Conservation (phyloP, 352 stramenopile genomes). For the Globisporangium rhizosaccharum region DNA sequence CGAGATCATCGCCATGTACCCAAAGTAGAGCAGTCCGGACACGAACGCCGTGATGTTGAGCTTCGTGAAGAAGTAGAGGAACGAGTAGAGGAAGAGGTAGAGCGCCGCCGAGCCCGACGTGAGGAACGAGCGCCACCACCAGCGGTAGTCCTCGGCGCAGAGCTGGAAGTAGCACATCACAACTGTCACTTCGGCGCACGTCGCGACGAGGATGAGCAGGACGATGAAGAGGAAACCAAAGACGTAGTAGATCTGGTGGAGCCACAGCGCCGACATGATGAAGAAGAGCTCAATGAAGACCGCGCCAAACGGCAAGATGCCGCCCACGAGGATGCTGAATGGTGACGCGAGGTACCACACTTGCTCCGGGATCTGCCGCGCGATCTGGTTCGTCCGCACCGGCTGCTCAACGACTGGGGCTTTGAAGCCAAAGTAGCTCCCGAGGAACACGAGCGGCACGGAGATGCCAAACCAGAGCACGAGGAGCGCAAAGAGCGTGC, state of each 20-base stretch:
- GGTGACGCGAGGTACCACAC: conserved; percentile 95
- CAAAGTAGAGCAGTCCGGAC: conserved; percentile 97
- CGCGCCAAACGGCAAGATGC: conserved; percentile 98
- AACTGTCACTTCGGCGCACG: conserved; percentile 98
- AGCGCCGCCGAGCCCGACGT: conserved; percentile 94
- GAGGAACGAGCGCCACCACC: conserved; percentile 96
- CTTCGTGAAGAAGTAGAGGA: conserved; percentile 98
- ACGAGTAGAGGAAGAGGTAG: conserved; percentile 99
- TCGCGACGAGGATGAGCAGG: conserved; percentile 96
- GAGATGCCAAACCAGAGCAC: conserved; percentile 98
- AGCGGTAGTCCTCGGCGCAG: conserved; percentile 98
- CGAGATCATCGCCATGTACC: conserved; percentile 98
- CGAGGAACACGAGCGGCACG: conserved; percentile 97
- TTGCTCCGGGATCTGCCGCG: conserved; percentile 90
- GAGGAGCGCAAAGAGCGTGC: conserved; percentile 95
- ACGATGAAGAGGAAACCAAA: conserved; percentile 99
- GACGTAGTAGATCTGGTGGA: conserved; percentile 99
- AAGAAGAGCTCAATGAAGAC: conserved; percentile 99
- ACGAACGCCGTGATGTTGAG: conserved; percentile 95
- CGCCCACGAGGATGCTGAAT: conserved; percentile 94
- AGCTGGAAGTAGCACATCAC: conserved; percentile 99
- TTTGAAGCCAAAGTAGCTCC: conserved; percentile 96
- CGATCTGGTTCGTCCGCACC: conserved; percentile 88
- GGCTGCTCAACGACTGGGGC: conserved; percentile 83
- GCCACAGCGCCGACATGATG: conserved; percentile 99